Evolutionary conservation across 257 asterid genomes (phyloP), one percentile per base, ranked within the genome.

Genomic region (Linaria vulgaris): DNA sequence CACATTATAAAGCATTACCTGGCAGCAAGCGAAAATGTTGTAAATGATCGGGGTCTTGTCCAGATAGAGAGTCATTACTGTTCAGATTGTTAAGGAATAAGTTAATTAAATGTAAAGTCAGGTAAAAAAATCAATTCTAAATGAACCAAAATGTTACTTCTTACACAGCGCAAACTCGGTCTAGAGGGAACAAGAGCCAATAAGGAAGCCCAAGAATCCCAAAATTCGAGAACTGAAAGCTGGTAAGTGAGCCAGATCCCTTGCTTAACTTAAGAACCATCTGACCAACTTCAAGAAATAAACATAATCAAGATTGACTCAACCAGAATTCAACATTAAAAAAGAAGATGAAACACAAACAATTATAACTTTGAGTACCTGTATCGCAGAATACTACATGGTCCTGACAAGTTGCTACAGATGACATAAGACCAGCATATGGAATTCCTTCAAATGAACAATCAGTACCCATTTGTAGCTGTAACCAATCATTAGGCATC

Each of bases 171-270:
- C 70, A 87, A 48, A 83, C 90, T 57, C 73, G 70, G 74, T 89
- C 98, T 64, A 85, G 74, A 69, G 95, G 78, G 65, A 68, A 74
- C 49, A 82, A 55, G n/a, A 85, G 75, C 98, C 98, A 92, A 74
- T 83, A 89, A 59, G 98, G 97, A 72, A 92, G 82, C 66, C 98
- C 98, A 71, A 92, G 86, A 74, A 67, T 44, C 39, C 85, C 88
- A 56, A 92, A 89, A 72, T 89, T 89, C 49, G 95, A 86, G 57
- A 85, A 79, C 24, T 59, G 83, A 59, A 85, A 80, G 79, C 76
- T 73, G 59, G 85, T 69, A 51, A 78, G 62, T 47, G 74, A 68
- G 52, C 83, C 91, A 54, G 91, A 80, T 74, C 66, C 83, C 48
- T 67, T 50, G 64, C 79, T 59, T 66, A 85, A 74, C 80, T 82